Evolutionary conservation across 2,329 filamentous ascomycete species (phyloP), one percentile per base, ranked within the genome.

Genomic region (Coniochaeta sp.): DNA sequence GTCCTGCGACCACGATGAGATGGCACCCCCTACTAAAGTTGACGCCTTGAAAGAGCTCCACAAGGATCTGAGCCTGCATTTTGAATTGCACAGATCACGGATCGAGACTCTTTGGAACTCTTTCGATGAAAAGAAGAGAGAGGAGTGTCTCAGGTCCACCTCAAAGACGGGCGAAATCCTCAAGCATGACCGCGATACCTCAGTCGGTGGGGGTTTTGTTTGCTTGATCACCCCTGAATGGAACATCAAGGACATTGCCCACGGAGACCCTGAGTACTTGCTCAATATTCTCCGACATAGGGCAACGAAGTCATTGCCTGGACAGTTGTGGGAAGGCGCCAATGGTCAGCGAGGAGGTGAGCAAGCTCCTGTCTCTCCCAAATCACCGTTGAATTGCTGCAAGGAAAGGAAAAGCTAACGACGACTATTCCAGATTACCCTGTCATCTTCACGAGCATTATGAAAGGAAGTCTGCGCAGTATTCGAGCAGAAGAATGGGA

Each of bases 201-300:
- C 28, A 7, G 6, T 30, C 6, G 28, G 28, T 12, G n/a, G n/a
- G n/a, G n/a, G n/a, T n/a, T 6, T 30, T 30, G 28, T 30, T 12
- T 30, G 28, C 28, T 12, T 30, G 28, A 26, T 28, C 24, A 8
- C 24, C 0, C 71, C 72, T 0, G 75, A 77, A 46, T 69, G 65
- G 64, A 76, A 77, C 52, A 50, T 77, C 1, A 62, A 57, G 6
- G 71, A 77, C 24, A 59, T 76, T 2, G 56, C 68, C 3, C 56
- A 61, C 1, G 59, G 66, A 0, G 60, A 57, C 1, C 65, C 72
- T 0, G 62, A 73, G 14, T 63, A 57, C 22, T 51, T 58, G 10
- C 40, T 58, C 7, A 26, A 55, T 6, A 33, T 58, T 8, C 52
- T 58, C n/a, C 50, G 51, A 12, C 51, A 57, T 28, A 55, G 55